A percentile compares a stretch with the other conserved stretches of the same genome.
These are phyloP conservation scores for Phytophthora sp. DNA, from an alignment of 352 stramenopile species.

Conservation along the genomic window DNA sequence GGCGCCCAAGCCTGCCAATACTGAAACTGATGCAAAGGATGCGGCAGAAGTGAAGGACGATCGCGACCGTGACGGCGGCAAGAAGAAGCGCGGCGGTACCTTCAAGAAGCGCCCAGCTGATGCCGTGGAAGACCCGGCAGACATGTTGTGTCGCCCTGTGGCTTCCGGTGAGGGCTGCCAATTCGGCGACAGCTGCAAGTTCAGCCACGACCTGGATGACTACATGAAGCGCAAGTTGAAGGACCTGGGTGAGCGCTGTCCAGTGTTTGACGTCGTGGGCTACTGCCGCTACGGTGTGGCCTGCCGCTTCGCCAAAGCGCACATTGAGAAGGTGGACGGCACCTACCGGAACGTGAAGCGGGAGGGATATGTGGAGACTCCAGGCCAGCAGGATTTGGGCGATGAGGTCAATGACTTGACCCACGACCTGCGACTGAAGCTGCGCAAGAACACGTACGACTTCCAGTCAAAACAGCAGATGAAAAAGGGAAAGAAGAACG, in stretches of 20 bases:
- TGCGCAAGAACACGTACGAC: constrained; percentile 94
- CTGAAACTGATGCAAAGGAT: neutral
- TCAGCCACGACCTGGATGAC: constrained; percentile 82
- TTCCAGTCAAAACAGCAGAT: constrained; percentile 87
- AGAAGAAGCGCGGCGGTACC: constrained; percentile 59
- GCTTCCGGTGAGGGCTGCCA: constrained; percentile 66
- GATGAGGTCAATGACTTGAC: constrained; percentile 88
- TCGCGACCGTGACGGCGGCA: constrained; percentile 16
- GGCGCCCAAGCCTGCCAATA: constrained; percentile 25
- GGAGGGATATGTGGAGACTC: constrained; percentile 32
- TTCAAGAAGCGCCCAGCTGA: constrained; percentile 90
- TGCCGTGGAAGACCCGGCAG: constrained; percentile 60
- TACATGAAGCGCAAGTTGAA: constrained; percentile 89
- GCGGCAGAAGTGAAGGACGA: constrained; percentile 7
- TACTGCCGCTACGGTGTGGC: constrained; percentile 93
- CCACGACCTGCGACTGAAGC: constrained; percentile 75
- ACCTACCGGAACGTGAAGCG: constrained; percentile 52
- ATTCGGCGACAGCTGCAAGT: constrained; percentile 86
- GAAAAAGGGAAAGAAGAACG: constrained; percentile 59
- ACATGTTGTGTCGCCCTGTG: constrained; percentile 69
- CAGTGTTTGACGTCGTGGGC: constrained; percentile 80
- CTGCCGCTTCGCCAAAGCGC: constrained; percentile 90
- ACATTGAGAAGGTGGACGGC: constrained; percentile 76
- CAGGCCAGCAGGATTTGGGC: constrained; percentile 32
- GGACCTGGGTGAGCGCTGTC: constrained; percentile 79